Base-by-base conservation (phyloP, 2,329 filamentous ascomycete genomes). In the Dactylellina haptotyla region DNA sequence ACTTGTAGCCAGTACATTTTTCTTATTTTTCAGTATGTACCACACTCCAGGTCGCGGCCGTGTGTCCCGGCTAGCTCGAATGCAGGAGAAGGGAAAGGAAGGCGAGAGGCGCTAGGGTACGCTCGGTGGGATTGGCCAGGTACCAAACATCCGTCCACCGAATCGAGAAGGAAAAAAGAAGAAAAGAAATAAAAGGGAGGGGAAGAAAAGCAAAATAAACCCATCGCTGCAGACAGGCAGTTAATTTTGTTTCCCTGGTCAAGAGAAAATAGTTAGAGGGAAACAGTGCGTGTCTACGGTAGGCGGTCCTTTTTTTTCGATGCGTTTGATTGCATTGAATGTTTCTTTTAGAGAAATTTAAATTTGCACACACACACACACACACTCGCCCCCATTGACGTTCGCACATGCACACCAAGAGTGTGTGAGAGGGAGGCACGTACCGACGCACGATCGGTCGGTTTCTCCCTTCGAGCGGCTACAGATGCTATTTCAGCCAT, bases 71-170 rank as follows among this genome's bases (percentile, higher is more conserved):
- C 41, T 62, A 62, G 59, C 67, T 54, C 32, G 51, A 46, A 72
- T 72, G 67, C 67, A 72, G 67, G 67, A 72, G 67, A 65, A 45
- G n/a, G n/a, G 46, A 50, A 62, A 51, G 61, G 59, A 72, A 72
- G 67, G 67, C 67, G 67, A 72, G 41, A 20, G 66, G 67, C 67
- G 67, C 67, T 43, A 62, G 67, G 67, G 51, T 48, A 34, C 41
- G 20, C n/a, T 58, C 25, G 23, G 56, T 72, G 67, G 66, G 67
- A 65, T 72, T 72, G 67, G 53, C 48, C 59, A 65, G 59, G 67
- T 64, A 72, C 67, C 50, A 58, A 43, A 18, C 34, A 43, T 16
- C 61, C 25, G 23, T 28, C 16, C 30, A 18, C 57, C 50, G 51
- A 58, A 72, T 67, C 45, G 53, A 67, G 53, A 50, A 59, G 45